These are phyloP conservation scores for Vaccinium myrtillus DNA, from an alignment of 148 eudicot genomes.

Conservation along the genomic window DNA sequence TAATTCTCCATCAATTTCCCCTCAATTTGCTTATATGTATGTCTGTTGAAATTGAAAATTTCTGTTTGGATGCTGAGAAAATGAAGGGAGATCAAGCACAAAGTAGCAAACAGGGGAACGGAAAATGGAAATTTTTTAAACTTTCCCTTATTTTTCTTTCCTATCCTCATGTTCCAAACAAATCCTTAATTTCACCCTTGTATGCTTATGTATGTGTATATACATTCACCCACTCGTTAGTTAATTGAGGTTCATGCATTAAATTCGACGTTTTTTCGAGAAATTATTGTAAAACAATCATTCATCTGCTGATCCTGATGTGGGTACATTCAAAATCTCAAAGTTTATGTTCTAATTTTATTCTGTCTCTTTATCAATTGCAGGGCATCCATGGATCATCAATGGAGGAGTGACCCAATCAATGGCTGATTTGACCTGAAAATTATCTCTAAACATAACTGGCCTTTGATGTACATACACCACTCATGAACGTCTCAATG, in stretches of 20 bases:
- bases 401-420: slow-evolving; percentile 49
- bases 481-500: background rate
- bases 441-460: background rate
- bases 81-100: background rate
- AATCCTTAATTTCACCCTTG: too few relatives aligned
- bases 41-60: background rate
- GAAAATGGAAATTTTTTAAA: too few relatives aligned
- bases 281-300: background rate
- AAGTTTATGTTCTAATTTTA: background rate
- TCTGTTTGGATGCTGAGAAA: slow-evolving; percentile 6
- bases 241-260: too few relatives aligned
- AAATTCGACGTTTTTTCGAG: too few relatives aligned
- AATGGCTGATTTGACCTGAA: slow-evolving; percentile 31
- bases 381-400: slow-evolving; percentile 87
- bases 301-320: background rate
- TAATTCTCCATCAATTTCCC: background rate
- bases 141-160: too few relatives aligned
- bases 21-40: background rate
- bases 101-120: too few relatives aligned
- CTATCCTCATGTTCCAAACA: too few relatives aligned
- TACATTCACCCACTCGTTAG: too few relatives aligned
- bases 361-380: background rate
- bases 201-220: too few relatives aligned
- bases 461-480: background rate
- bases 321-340: background rate